Conservation (phyloP, 192 early-diverging fungal genomes). For the Podila epicladia region DNA sequence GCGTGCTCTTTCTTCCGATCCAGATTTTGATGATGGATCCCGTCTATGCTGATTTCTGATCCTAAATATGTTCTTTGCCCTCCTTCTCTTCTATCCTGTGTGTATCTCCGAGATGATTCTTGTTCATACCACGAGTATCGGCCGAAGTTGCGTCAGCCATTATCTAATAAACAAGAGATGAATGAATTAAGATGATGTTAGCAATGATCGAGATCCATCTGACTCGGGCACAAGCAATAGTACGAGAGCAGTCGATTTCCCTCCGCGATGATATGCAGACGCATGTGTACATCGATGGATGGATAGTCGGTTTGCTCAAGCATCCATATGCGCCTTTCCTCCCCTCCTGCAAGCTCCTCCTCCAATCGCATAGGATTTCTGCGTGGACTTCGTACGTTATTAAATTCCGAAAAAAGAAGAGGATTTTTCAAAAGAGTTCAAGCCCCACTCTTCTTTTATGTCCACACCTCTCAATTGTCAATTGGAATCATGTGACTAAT, state of each 20-base stretch:
- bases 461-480: too few relatives aligned
- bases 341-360: too few relatives aligned
- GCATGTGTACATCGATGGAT: neutral
- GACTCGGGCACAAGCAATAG: neutral
- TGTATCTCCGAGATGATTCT: conserved; percentile 2
- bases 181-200: conserved; percentile 2
- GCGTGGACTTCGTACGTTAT: conserved; percentile 5
- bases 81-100: neutral
- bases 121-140: conserved; percentile 74
- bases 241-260: neutral
- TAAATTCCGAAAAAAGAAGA: conserved; percentile 6
- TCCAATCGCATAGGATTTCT: neutral
- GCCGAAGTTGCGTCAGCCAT: conserved; percentile 84
- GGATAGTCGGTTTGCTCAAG: neutral
- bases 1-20: too few relatives aligned
- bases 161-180: conserved; percentile 55
- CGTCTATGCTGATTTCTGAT: too few relatives aligned
- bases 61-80: neutral
- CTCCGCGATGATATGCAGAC: neutral
- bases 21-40: too few relatives aligned
- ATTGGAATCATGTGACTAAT: too few relatives aligned
- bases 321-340: too few relatives aligned
- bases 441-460: too few relatives aligned
- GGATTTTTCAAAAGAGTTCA: neutral
- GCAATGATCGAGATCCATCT: neutral